Percentiles rank a stretch among this genome's conserved stretches.
Conservation (phyloP, 2,329 filamentous ascomycete genomes). For the Amylocarpus encephaloides region DNA sequence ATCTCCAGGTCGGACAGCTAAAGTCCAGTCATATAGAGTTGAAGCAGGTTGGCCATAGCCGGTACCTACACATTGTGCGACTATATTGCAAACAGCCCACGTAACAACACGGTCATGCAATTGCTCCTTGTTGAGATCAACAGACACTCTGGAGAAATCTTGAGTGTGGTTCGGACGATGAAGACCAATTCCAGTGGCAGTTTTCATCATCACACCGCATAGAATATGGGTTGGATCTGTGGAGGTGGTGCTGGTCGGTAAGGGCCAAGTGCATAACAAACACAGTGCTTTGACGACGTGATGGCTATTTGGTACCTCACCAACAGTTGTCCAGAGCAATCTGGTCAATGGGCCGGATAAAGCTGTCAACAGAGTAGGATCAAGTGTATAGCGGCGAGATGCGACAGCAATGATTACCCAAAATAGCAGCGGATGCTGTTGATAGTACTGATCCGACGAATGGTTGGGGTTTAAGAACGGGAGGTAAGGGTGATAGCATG, state of each 20-base stretch:
- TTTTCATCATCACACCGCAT: slow-evolving; percentile 80
- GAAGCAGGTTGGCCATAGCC: slow-evolving; percentile 78
- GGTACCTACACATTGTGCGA: slow-evolving; percentile 74
- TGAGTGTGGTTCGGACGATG: slow-evolving; percentile 77
- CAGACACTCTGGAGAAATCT: slow-evolving; percentile 70
- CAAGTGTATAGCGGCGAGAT: slow-evolving; percentile 60
- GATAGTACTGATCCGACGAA: slow-evolving; percentile 66
- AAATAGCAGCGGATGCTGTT: slow-evolving; percentile 74
- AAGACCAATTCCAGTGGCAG: slow-evolving; percentile 75
- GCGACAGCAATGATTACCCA: slow-evolving; percentile 77
- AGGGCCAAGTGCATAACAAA: slow-evolving; percentile 72
- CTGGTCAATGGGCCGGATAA: slow-evolving; percentile 63
- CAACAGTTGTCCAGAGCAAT: slow-evolving; percentile 70
- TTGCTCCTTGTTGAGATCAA: slow-evolving; percentile 72
- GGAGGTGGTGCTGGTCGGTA: slow-evolving; percentile 74
- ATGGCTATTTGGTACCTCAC: slow-evolving; percentile 71
- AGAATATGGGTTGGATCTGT: slow-evolving; percentile 74
- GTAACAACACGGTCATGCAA: slow-evolving; percentile 72
- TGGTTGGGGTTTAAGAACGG: slow-evolving; percentile 65
- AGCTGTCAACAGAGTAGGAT: slow-evolving; percentile 54
- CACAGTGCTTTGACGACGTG: slow-evolving; percentile 77
- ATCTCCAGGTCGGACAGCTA: slow-evolving; percentile 54
- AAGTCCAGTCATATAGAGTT: slow-evolving; percentile 69
- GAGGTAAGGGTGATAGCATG: slow-evolving; percentile 69
- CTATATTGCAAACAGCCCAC: slow-evolving; percentile 82